Base-by-base conservation (phyloP, 2,329 filamentous ascomycete genomes). In the Anisogramma anomala region DNA sequence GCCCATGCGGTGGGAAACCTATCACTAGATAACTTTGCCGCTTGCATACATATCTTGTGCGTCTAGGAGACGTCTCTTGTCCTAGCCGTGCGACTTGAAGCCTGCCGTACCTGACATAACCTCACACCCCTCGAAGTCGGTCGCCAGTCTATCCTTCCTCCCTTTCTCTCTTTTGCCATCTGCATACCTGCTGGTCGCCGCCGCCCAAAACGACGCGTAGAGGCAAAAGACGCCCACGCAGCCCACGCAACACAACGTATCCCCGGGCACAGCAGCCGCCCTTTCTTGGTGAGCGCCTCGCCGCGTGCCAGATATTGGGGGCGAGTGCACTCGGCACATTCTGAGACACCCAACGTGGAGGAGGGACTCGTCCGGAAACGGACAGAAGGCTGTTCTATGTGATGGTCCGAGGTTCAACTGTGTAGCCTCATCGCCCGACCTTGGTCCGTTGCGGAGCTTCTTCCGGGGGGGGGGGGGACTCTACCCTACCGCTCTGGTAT, bases 331-430 rank as follows among this genome's bases (percentile, higher is more conserved):
- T 43, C 44, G 44, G 37, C 41, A 46, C 32, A 41, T 35, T 6
- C 36, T 50, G 53, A 51, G 36, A 49, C 39, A 54, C 49, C 45
- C 39, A 52, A 50, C 49, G 50, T 51, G 48, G 50, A 55, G 51
- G 51, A 52, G 43, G 28, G 45, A 43, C 45, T 49, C 42, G 50
- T 51, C 54, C 56, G 59, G 60, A 55, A 63, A 56, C 56, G 53
- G 56, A 58, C 59, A 61, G 59, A 54, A 49, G 51, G 49, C 43
- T 59, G 56, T 58, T 58, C 59, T 58, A 58, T 63, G 60, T 62
- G 55, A 65, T 65, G 63, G 56, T 56, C 58, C 57, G 54, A 55
- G 53, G 48, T 55, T 57, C 53, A 58, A 58, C 52, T 57, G 60
- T 62, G 57, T 63, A 63, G 60, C 60, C 57, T 57, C 51, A 52